These are phyloP conservation scores for Coemansia sp. DNA, from an alignment of 192 early-diverging fungal species.

Conservation along the genomic window DNA sequence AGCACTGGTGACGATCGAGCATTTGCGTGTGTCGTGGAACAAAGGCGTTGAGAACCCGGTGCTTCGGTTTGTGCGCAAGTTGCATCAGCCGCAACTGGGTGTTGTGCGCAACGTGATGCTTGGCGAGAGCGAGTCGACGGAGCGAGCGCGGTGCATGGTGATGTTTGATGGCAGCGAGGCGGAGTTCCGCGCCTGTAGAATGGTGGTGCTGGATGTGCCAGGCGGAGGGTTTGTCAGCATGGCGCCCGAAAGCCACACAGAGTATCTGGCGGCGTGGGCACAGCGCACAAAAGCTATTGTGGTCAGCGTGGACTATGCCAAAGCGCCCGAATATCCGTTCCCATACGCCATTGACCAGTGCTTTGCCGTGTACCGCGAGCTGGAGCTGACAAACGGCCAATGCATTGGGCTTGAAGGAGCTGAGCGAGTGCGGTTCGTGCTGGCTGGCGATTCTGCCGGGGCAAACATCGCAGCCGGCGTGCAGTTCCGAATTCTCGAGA, in stretches of 20 bases:
- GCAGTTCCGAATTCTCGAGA: slow-evolving; percentile 77
- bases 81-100: slow-evolving; percentile 23
- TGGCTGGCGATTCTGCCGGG: slow-evolving; percentile 95
- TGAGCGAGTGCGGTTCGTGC: slow-evolving; percentile 62
- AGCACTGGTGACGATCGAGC: slow-evolving; percentile 75
- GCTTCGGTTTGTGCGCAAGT: slow-evolving; percentile 15
- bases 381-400: slow-evolving; percentile 75
- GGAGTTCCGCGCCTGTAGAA: slow-evolving; percentile 28
- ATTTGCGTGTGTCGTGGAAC: slow-evolving; percentile 90
- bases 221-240: slow-evolving; percentile 94
- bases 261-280: slow-evolving; percentile 83
- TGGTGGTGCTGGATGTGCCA: slow-evolving; percentile 64
- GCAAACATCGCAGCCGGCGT: slow-evolving; percentile 81
- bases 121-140: neutral
- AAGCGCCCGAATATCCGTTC: slow-evolving; percentile 95
- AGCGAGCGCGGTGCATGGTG: slow-evolving; percentile 51
- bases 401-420: slow-evolving; percentile 59
- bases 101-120: slow-evolving; percentile 13
- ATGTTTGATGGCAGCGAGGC: slow-evolving; percentile 59
- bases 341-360: slow-evolving; percentile 88
- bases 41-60: slow-evolving; percentile 62
- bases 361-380: slow-evolving; percentile 78
- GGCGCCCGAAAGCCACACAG: slow-evolving; percentile 83
- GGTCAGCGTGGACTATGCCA: slow-evolving; percentile 86
- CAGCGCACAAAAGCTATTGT: slow-evolving; percentile 68